These are phyloP conservation scores for Xylariales sp. DNA, from an alignment of 2,329 filamentous ascomycete genomes.

Conservation along the genomic window DNA sequence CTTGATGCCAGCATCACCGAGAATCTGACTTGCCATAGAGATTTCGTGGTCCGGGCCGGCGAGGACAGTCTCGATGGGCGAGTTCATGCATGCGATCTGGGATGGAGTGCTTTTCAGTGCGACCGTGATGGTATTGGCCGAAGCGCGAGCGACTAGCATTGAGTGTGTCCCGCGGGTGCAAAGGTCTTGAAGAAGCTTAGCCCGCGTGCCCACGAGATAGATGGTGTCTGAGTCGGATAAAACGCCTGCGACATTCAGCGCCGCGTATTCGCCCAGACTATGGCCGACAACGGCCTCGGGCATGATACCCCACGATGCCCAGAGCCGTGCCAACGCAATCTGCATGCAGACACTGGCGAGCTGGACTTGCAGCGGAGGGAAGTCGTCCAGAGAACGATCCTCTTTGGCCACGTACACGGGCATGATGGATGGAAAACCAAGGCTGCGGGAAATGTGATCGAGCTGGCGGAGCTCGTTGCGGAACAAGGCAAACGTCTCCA, in stretches of 20 bases:
- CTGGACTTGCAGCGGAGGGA: constrained; percentile 42
- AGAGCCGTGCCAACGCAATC: constrained; percentile 47
- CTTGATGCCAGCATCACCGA: constrained; percentile 3
- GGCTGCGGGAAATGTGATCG: constrained; percentile 38
- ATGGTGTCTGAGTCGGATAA: constrained; percentile 63
- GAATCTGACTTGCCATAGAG: neutral
- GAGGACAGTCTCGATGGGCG: constrained; percentile 65
- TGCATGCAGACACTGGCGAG: constrained; percentile 43
- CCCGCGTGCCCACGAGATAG: constrained; percentile 61
- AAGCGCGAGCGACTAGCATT: constrained; percentile 40
- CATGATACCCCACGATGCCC: constrained; percentile 43
- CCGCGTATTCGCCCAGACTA: constrained; percentile 67
- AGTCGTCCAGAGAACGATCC: constrained; percentile 27
- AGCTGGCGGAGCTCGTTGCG: constrained; percentile 45
- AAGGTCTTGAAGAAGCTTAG: constrained; percentile 53
- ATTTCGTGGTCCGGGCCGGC: constrained; percentile 2
- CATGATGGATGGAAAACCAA: constrained; percentile 48
- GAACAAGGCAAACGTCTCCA: constrained; percentile 16
- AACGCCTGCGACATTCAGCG: constrained; percentile 62
- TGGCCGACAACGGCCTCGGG: constrained; percentile 52
- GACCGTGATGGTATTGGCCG: constrained; percentile 43
- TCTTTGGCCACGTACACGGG: constrained; percentile 37
- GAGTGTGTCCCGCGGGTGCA: constrained; percentile 59
- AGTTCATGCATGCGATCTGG: constrained; percentile 65
- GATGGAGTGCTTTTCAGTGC: constrained; percentile 35